A percentile compares a stretch with the other conserved stretches of the same genome.
Evolutionary conservation across 2,329 filamentous ascomycete genomes (phyloP).

Genomic region (Aspergillus sp.): DNA sequence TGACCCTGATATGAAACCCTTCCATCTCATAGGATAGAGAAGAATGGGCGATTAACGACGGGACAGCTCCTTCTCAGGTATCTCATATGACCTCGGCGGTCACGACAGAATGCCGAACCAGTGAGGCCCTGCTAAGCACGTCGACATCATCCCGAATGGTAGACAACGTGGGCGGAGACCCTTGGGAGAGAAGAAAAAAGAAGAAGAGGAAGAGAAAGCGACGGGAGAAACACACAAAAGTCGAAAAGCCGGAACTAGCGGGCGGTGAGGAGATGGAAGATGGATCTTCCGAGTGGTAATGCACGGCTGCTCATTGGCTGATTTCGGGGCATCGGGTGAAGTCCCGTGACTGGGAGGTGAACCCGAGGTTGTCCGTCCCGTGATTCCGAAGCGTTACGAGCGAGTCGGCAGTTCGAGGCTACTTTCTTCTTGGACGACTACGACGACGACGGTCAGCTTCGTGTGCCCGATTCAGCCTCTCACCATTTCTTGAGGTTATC

Average conservation of each 20-base stretch:
- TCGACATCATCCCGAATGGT: slow-evolving; percentile 43
- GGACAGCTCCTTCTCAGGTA: slow-evolving; percentile 46
- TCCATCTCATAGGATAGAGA: slow-evolving; percentile 47
- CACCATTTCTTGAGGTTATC: slow-evolving; percentile 9
- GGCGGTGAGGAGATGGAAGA: slow-evolving; percentile 31
- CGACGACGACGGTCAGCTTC: slow-evolving; percentile 22
- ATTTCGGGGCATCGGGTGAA: background rate
- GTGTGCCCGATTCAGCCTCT: slow-evolving; percentile 14
- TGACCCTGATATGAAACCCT: slow-evolving; percentile 56
- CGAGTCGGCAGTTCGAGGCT: slow-evolving; percentile 23
- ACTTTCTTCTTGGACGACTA: slow-evolving; percentile 25
- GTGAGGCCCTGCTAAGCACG: slow-evolving; percentile 42
- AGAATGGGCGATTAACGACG: slow-evolving; percentile 55
- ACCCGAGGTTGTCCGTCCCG: slow-evolving; percentile 45
- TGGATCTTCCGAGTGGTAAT: slow-evolving; percentile 43
- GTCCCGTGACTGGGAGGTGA: slow-evolving; percentile 38
- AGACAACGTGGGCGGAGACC: slow-evolving; percentile 45
- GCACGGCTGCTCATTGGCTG: slow-evolving; percentile 36
- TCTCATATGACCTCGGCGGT: slow-evolving; percentile 40
- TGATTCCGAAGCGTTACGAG: slow-evolving; percentile 40
- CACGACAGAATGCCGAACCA: slow-evolving; percentile 51
- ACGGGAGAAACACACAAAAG: slow-evolving; percentile 24
- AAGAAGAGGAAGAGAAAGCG: slow-evolving; percentile 11
- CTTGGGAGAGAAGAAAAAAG: slow-evolving; percentile 31
- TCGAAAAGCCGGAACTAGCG: slow-evolving; percentile 11